Base-by-base conservation (phyloP, 208 protist species). In the Trypanosoma congolense region DNA sequence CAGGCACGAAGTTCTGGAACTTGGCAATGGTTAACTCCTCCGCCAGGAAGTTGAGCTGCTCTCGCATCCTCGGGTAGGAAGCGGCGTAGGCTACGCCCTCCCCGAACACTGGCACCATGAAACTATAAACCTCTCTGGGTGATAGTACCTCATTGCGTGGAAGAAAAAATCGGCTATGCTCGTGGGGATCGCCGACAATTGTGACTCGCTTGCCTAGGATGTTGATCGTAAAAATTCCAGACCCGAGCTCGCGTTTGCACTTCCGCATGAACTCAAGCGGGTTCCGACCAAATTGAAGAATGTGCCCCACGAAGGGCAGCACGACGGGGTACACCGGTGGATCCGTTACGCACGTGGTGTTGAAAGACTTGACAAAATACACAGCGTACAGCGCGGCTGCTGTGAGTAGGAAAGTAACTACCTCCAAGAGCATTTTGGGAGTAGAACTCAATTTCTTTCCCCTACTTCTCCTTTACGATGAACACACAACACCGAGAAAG, bases 11-110 rank as follows among this genome's bases (percentile, higher is more conserved):
- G 71, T 87, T 87, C 64, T 88, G 78, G 48, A 93, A 91, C 77
- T 91, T 91, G 36, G 77, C 77, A 25, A 91, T 80, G 19, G 83
- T 87, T 38, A 91, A 65, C 61, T 88, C 78, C 76, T 87, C 80
- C 18, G 85, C 79, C 19, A 92, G 75, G 53, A 92, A 90, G 70
- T 90, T 90, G 41, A 92, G 71, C 53, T 92, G 85, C 69, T 92
- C 85, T 18, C 81, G 76, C 85, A 92, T 92, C 53, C 79, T 72
- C 25, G 80, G 69, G 65, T 89, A 88, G 41, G 79, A 68, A 24
- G 85, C 85, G 47, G 61, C 80, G 71, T 92, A 92, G 53, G 80
- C 82, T 30, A 92, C 82, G 21, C 85, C 85, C 70, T 89, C 82
- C 47, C 85, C 85, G 50, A 92, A 92, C 12, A 92, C 81, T 12